phyloP scores from a whole-genome alignment of 352 stramenopile genomes.

The Pythium scleroteichum region DNA sequence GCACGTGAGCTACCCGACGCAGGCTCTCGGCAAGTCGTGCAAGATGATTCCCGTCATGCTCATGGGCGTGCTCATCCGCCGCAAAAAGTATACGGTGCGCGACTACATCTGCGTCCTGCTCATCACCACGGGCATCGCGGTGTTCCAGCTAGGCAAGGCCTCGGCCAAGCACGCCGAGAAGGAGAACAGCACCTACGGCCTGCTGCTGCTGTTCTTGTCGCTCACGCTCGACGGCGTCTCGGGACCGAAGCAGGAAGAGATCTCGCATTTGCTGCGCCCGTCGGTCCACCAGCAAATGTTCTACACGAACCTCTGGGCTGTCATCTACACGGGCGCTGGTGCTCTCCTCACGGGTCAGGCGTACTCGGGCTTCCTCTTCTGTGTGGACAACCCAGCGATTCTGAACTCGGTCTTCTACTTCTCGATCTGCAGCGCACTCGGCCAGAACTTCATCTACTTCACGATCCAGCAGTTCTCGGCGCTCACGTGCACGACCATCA shows the following conservation, averaged over 20 bases:
- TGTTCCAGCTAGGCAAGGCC: constrained; percentile 89
- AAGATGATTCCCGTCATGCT: constrained; percentile 99
- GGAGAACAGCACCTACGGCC: constrained; percentile 90
- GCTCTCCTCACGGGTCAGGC: constrained; percentile 77
- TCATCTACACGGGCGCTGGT: constrained; percentile 81
- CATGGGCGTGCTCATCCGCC: constrained; percentile 91
- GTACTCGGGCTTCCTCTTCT: constrained; percentile 73
- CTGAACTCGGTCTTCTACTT: constrained; percentile 92
- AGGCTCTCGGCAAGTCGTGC: constrained; percentile 98
- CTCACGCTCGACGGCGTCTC: constrained; percentile 96
- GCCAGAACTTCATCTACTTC: constrained; percentile 99
- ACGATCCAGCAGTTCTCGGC: constrained; percentile 98
- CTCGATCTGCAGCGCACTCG: constrained; percentile 94
- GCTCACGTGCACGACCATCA: constrained; percentile 98
- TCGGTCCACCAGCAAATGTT: constrained; percentile 91
- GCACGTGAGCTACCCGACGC: constrained; percentile 96
- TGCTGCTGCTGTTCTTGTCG: constrained; percentile 90
- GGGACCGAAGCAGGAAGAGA: constrained; percentile 95
- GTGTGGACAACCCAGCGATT: constrained; percentile 81
- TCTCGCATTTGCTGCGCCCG: constrained; percentile 66
- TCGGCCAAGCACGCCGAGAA: constrained; percentile 71
- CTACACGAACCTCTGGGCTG: constrained; percentile 89
- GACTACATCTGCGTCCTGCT: constrained; percentile 91
- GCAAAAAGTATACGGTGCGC: constrained; percentile 87
- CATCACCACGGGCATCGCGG: constrained; percentile 88